Conservation (phyloP, 2,329 filamentous ascomycete species). For the Neopestalotiopsis rosae region DNA sequence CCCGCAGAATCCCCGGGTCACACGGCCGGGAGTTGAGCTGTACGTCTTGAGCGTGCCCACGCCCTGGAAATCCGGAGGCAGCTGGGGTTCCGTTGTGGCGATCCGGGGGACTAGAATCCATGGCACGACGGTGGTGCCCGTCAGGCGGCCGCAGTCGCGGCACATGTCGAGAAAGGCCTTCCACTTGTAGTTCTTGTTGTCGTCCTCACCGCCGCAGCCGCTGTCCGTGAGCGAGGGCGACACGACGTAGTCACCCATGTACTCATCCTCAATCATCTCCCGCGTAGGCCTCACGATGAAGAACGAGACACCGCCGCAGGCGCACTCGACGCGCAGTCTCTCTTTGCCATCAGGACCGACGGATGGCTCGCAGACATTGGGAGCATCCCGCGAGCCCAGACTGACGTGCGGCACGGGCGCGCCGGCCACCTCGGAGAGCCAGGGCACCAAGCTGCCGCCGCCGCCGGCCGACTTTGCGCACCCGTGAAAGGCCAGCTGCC, state of each 20-base stretch:
- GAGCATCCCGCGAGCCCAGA: neutral
- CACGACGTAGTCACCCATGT: constrained; percentile 40
- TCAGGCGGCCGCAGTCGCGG: constrained; percentile 48
- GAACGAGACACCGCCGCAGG: constrained; percentile 53
- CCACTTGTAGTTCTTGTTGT: constrained; percentile 46
- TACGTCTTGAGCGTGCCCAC: constrained; percentile 49
- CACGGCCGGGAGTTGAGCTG: constrained; percentile 39
- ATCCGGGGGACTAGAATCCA: constrained; percentile 49
- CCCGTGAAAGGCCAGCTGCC: constrained; percentile 2
- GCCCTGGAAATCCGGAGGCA: constrained; percentile 40
- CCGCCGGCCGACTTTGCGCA: neutral
- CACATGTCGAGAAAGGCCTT: constrained; percentile 47
- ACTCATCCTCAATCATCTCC: constrained; percentile 34
- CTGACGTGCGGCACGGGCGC: neutral
- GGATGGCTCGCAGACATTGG: constrained; percentile 27
- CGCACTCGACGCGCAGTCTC: constrained; percentile 47
- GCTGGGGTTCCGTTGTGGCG: constrained; percentile 38
- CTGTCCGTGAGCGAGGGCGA: constrained; percentile 21
- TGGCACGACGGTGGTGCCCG: constrained; percentile 45
- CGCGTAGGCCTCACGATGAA: constrained; percentile 44
- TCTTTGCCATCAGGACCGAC: constrained; percentile 41
- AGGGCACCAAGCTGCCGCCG: neutral
- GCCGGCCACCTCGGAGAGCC: neutral
- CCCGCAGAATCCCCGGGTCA: constrained; percentile 49
- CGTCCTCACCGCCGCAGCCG: neutral